Base-by-base conservation (phyloP, 1,284 basidiomycete genomes). In the Microbotryum lychnidis-dioicae region DNA sequence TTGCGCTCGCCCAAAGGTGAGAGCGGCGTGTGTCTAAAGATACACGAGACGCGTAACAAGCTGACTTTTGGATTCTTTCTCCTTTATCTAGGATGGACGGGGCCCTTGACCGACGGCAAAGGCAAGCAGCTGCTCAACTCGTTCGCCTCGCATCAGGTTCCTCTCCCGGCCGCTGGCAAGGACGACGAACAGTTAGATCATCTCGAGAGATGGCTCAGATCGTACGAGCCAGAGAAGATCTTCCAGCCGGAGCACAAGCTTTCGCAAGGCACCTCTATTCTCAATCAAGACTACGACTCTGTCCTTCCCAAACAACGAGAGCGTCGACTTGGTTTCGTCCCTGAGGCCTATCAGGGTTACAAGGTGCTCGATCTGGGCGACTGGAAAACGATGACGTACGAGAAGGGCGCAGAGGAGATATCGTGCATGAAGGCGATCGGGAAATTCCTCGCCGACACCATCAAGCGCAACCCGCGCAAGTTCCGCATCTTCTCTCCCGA, bases 401-500 rank as follows among this genome's bases (percentile, higher is more conserved):
- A 82, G 61, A 81, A 81, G 64, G 84, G 82, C 9, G 69, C 77
- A 3, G 80, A 86, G 62, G 81, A 81, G 60, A 83, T 86, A 66
- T 54, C 50, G 60, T 87, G 87, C 70, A 92, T 92, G 89, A 84
- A 87, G 74, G 80, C 81, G 3, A 77, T 86, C 25, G 88, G 84
- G 18, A 76, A 73, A 42, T 83, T 83, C 64, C 75, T 89, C 12
- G 60, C 64, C 25, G 74, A 72, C 12, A 71, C 75, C 37, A 67
- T 76, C 56, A 66, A 77, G 67, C 84, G 83, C 63, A 92, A 92
- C 74, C 84, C 85, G 1, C 79, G 77, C 29, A 79, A 80, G 0
- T 91, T 92, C 80, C 81, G 91, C 57, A 87, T 93, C 64, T 92
- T 92, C 78, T 89, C 86, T n/a, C 91, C 91, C 0, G 91, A 94